These are phyloP conservation scores for Hanseniaspora uvarum DNA, from an alignment of 1,139 yeast genomes.

Conservation along the genomic window DNA sequence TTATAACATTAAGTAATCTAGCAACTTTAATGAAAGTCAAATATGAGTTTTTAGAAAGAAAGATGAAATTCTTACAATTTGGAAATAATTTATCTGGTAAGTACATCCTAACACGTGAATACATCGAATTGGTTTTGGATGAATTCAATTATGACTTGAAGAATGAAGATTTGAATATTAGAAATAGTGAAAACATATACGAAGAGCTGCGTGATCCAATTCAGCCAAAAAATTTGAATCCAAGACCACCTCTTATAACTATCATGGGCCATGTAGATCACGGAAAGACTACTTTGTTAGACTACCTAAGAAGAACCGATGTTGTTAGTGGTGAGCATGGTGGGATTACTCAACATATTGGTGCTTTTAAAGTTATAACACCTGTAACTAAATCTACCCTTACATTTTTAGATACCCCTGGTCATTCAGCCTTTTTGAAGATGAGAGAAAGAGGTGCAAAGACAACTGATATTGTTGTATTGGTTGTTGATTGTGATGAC, in stretches of 20 bases:
- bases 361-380: conserved; percentile 82
- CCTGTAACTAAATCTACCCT: conserved; percentile 64
- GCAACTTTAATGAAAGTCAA: conserved; percentile 63
- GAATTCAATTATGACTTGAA: conserved; percentile 69
- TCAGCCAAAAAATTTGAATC: conserved; percentile 40
- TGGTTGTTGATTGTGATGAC: conserved; percentile 97
- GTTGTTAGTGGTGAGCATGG: conserved; percentile 83
- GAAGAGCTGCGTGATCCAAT: conserved; percentile 35
- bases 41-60: conserved; percentile 47
- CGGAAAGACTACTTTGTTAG: conserved; percentile 91
- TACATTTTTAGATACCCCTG: conserved; percentile 94
- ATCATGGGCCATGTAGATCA: conserved; percentile 99
- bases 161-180: conserved; percentile 41
- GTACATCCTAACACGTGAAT: conserved; percentile 74
- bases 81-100: conserved; percentile 57
- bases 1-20: conserved; percentile 62
- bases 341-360: conserved; percentile 96
- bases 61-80: conserved; percentile 62
- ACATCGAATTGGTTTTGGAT: conserved; percentile 76
- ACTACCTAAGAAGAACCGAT: conserved; percentile 70
- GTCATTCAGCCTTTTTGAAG: conserved; percentile 91
- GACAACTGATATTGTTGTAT: conserved; percentile 79
- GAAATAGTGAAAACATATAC: conserved; percentile 42
- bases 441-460: conserved; percentile 97
- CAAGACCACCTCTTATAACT: conserved; percentile 88